These are phyloP conservation scores for Geranium rotundifolium DNA, from an alignment of 345 rosid genomes.

Conservation along the genomic window DNA sequence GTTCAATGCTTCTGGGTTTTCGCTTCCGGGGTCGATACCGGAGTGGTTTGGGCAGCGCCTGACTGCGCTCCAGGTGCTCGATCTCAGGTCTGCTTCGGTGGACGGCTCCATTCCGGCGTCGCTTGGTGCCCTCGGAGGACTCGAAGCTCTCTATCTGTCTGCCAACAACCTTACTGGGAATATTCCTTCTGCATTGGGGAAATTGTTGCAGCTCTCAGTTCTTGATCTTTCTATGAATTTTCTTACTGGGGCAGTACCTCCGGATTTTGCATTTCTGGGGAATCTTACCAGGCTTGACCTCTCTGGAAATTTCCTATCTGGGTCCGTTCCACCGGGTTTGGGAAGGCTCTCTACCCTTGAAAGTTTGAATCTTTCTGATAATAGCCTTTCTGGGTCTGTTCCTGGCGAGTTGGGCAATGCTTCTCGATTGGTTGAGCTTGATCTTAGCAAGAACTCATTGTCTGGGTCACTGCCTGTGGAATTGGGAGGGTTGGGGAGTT, in stretches of 20 bases:
- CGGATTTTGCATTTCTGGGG: constrained; percentile 21
- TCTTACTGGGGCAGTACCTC: constrained; percentile 45
- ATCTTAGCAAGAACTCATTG: constrained; percentile 43
- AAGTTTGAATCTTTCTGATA: constrained; percentile 39
- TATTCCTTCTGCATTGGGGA: constrained; percentile 31
- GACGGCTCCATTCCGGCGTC: constrained; percentile 41
- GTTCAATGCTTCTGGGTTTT: constrained; percentile 57
- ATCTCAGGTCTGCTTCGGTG: constrained; percentile 45
- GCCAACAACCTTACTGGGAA: constrained; percentile 36
- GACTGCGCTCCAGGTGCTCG: constrained; percentile 35
- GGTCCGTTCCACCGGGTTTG: constrained; percentile 32
- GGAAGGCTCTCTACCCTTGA: constrained; percentile 22
- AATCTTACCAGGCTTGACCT: constrained; percentile 32
- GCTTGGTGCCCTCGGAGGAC: constrained; percentile 34
- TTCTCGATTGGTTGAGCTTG: constrained; percentile 36
- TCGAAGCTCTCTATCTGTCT: constrained; percentile 29
- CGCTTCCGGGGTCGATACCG: constrained; percentile 54
- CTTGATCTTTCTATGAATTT: constrained; percentile 45
- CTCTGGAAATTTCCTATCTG: constrained; percentile 40
- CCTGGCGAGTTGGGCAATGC: constrained; percentile 41
- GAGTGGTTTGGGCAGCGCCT: constrained; percentile 43
- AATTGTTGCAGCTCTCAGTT: constrained; percentile 23
- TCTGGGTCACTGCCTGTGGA: constrained; percentile 37
- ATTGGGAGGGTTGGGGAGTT: constrained; percentile 26
- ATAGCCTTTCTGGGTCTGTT: constrained; percentile 35